Percentiles rank a stretch among this genome's conserved stretches.
Evolutionary conservation across 2,329 filamentous ascomycete genomes (phyloP).

Genomic region (Cephalotrichum gorgonifer): DNA sequence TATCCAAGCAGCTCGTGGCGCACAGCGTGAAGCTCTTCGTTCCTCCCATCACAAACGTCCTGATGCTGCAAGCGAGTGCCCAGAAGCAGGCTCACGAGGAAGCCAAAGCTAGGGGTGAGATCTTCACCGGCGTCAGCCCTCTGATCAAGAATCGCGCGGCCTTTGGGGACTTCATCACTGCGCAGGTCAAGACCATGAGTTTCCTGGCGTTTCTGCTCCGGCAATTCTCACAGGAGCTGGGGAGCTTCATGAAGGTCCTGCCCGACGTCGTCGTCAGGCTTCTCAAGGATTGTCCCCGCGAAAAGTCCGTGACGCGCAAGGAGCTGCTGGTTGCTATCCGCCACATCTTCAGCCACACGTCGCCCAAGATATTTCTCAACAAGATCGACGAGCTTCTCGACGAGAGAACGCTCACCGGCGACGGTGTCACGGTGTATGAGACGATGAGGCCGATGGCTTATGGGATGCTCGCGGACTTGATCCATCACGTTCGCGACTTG

Average conservation of each 20-base stretch:
- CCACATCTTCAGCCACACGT: slow-evolving; percentile 99
- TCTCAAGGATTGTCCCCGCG: slow-evolving; percentile 85
- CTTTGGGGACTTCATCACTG: slow-evolving; percentile 95
- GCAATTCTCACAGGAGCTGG: slow-evolving; percentile 76
- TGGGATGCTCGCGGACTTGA: slow-evolving; percentile 95
- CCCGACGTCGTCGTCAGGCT: slow-evolving; percentile 85
- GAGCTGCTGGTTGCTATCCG: slow-evolving; percentile 92
- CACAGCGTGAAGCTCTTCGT: slow-evolving; percentile 88
- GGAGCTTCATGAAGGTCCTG: slow-evolving; percentile 76
- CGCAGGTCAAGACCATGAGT: slow-evolving; percentile 98
- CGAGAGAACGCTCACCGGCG: slow-evolving; percentile 86
- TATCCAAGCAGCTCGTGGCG: slow-evolving; percentile 69
- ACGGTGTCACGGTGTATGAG: slow-evolving; percentile 93
- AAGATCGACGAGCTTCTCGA: slow-evolving; percentile 95
- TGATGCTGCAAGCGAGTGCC: slow-evolving; percentile 81
- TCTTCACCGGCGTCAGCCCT: slow-evolving; percentile 87
- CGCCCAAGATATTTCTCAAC: slow-evolving; percentile 83
- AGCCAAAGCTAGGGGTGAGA: slow-evolving; percentile 64
- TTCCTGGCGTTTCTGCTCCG: slow-evolving; percentile 89
- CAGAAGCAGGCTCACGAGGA: slow-evolving; percentile 88
- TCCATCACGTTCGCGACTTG: slow-evolving; percentile 91
- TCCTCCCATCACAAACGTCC: slow-evolving; percentile 81
- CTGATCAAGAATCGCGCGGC: slow-evolving; percentile 88
- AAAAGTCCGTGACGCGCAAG: slow-evolving; percentile 88
- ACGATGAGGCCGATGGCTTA: slow-evolving; percentile 93